Base-by-base conservation (phyloP, 805 yeast species). In the Nakazawaea ishiwadae region DNA sequence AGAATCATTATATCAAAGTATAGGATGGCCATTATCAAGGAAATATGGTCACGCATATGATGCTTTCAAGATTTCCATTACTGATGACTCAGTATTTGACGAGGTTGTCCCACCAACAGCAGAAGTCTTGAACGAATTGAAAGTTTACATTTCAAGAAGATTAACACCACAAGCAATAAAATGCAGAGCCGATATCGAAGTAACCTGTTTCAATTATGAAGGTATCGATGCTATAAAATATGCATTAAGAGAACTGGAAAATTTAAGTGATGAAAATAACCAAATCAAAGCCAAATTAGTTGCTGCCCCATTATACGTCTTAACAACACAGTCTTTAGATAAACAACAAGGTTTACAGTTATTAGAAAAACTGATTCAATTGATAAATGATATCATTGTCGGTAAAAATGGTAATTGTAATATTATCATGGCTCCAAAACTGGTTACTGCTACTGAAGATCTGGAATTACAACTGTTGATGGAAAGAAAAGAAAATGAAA, bases 121-220 rank as follows among this genome's bases (percentile, higher is more conserved):
- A 37, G 95, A 81, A 33, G 75, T 93, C 28, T 73, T 87, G 64
- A 85, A 79, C 37, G 98, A 93, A 65, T 76, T 93, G 54, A 81
- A 86, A 62, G 70, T 77, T 40, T 93, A 93, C 68, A 91, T 93
- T 55, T 75, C 91, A 42, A 81, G 95, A 63, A 84, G 98, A 65
- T 77, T 93, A 64, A 93, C 99, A 27, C 99, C 99, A 48, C 97
- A 90, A 69, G 96, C 98, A 30, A 89, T 89, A 54, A 93, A 91
- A 70, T 84, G 95, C 59, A 84, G 99, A 67, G 96, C 99, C n/a
- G 98, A 93, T 63, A 84, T 93, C 37, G 98, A 91, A 66, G 97
- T 93, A 33, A 88, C 97, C 11, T 93, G 99, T 63, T 93, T 91
- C 69, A 75, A 90, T 47, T 93, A 93, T 65, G 98, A 93, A 65